Conservation (phyloP, 164 flowering plant genomes). For the Paratinospora sagittata region DNA sequence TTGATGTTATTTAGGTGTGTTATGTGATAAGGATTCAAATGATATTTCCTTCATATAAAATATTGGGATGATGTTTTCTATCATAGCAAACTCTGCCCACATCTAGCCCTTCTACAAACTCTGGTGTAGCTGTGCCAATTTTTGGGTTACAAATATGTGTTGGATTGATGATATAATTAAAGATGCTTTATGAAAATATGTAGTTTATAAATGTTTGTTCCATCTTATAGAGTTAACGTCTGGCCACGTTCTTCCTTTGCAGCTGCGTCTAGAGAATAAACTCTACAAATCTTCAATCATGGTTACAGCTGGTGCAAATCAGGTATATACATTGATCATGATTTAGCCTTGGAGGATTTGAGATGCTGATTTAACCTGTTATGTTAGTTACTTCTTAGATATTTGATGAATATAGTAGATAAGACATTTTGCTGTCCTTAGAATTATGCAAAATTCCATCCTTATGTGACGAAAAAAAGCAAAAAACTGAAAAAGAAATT, state of each 20-base stretch:
- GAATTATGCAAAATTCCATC: neutral
- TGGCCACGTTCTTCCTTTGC: conserved; percentile 21
- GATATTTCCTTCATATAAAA: no score
- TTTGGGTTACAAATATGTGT: neutral
- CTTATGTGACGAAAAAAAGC: neutral
- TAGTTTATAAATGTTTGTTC: neutral
- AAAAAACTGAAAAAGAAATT: no score
- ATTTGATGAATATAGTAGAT: neutral
- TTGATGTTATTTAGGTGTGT: no score
- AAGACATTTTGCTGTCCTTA: neutral
- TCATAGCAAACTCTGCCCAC: no score
- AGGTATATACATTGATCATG: conserved; percentile 38
- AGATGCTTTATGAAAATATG: neutral
- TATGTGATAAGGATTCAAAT: no score
- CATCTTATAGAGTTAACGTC: neutral
- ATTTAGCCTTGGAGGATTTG: neutral
- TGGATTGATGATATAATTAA: neutral
- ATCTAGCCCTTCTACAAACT: neutral
- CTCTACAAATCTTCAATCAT: conserved; percentile 79
- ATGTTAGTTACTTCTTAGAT: neutral
- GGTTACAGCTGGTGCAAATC: conserved; percentile 99
- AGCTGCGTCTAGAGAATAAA: conserved; percentile 75
- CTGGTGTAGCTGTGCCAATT: neutral
- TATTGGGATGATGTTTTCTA: no score
- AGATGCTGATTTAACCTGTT: neutral